Base-by-base conservation (phyloP, 2,329 filamentous ascomycete genomes). In the Fusarium anguioides region DNA sequence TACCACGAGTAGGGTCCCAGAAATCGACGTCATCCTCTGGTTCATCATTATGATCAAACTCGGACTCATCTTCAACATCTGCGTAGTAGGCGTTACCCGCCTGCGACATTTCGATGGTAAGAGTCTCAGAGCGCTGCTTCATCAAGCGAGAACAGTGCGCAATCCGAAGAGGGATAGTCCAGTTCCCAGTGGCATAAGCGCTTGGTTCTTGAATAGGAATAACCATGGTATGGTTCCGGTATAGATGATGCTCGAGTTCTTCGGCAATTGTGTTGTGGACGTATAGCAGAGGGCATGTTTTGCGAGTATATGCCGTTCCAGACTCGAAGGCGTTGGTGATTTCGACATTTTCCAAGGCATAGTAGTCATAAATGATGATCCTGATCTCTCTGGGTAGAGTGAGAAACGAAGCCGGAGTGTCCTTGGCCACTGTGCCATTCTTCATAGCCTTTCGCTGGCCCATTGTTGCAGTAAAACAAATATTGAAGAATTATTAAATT, bases 181-280 rank as follows among this genome's bases (percentile, higher is more conserved):
- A 40, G 4, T 1, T 8, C 5, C 39, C 48, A 12, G 5, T 4
- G 17, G 6, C 27, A 14, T 61, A 54, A 2, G 18, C 7, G 3
- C 18, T 27, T 6, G 58, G 55, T 4, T 40, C 20, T 6, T 39
- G 23, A 1, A 45, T 7, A 0, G 40, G 46, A 17, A 54, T 11
- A 2, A 31, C 27, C 5, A 60, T 60, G 4, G 15, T 4, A 15
- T 60, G 55, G 1, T 36, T 10, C 4, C 17, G 4, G 15, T 60
- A 60, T 0, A 60, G 29, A 0, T 23, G 8, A 17, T 17, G 17
- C 5, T 60, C 15, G 2, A 23, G 7, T 2, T 60, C 55, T 0
- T 60, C n/a, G 1, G 55, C 21, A 15, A 60, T 60, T 4, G 5
- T 12, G 11, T 40, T 8, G 8, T 53, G 23, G 2, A 60, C 7